These are phyloP conservation scores for Trichosporon coremiiforme DNA, from an alignment of 1,284 basidiomycete genomes.

Conservation along the genomic window DNA sequence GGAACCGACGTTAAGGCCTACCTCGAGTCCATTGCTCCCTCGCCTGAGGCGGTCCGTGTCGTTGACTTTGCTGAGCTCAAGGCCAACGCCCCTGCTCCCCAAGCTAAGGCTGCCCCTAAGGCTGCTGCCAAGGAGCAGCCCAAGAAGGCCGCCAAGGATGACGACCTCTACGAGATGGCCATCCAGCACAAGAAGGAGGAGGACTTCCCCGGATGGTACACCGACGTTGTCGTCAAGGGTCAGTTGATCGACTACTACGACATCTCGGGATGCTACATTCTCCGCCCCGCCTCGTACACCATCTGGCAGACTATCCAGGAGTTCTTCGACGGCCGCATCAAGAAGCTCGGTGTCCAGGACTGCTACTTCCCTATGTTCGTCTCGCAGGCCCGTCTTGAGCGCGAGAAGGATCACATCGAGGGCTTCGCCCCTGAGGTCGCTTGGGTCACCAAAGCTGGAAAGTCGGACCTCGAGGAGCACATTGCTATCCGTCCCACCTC, in stretches of 20 bases:
- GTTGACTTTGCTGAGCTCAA: slow-evolving; percentile 73
- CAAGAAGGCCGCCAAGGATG: slow-evolving; percentile 61
- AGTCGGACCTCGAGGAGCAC: slow-evolving; percentile 91
- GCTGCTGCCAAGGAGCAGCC: slow-evolving; percentile 29
- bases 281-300: slow-evolving; percentile 95
- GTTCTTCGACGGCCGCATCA: slow-evolving; percentile 92
- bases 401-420: slow-evolving; percentile 98
- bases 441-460: slow-evolving; percentile 95
- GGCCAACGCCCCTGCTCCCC: slow-evolving; percentile 45
- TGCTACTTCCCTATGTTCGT: slow-evolving; percentile 99
- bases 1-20: slow-evolving; percentile 74
- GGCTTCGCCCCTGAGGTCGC: slow-evolving; percentile 99
- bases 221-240: slow-evolving; percentile 92
- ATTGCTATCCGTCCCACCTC: slow-evolving; percentile 98
- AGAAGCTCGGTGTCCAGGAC: slow-evolving; percentile 93
- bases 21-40: slow-evolving; percentile 63
- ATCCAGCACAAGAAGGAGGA: slow-evolving; percentile 93
- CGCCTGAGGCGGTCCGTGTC: slow-evolving; percentile 52
- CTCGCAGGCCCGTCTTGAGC: slow-evolving; percentile 85
- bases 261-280: slow-evolving; percentile 97
- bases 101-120: too few relatives aligned
- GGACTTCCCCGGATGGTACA: slow-evolving; percentile 92
- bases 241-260: slow-evolving; percentile 99
- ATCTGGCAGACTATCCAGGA: slow-evolving; percentile 96
- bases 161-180: slow-evolving; percentile 85